Conservation (phyloP, 2,329 filamentous ascomycete genomes). For the Pseudogymnoascus sp. region DNA sequence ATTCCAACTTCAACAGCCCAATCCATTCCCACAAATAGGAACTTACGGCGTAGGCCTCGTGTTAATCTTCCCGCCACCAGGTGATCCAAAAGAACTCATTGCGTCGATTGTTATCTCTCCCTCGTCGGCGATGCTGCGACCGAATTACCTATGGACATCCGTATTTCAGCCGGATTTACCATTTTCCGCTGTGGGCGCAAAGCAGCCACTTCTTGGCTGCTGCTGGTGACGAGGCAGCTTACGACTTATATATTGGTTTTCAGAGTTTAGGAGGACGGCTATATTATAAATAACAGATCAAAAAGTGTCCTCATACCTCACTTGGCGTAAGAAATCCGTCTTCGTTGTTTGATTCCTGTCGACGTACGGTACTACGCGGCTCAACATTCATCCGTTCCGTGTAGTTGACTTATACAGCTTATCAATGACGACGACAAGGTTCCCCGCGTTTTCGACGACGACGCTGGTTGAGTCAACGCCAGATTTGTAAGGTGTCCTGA, state of each 20-base stretch:
- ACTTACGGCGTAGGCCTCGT: slow-evolving; percentile 65
- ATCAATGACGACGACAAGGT: slow-evolving; percentile 8
- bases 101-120: slow-evolving; percentile 12
- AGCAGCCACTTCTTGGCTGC: background rate
- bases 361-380: background rate
- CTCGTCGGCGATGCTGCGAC: background rate
- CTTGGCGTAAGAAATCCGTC: background rate
- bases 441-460: background rate
- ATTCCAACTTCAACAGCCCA: background rate
- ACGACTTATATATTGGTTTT: too few species aligned
- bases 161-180: background rate
- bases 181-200: background rate
- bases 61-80: slow-evolving; percentile 57
- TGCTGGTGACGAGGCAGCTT: background rate
- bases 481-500: background rate
- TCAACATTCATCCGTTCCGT: background rate
- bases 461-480: background rate
- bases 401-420: background rate
- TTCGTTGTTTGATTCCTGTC: background rate
- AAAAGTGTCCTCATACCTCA: background rate
- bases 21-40: background rate
- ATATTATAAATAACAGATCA: background rate
- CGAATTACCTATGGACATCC: background rate
- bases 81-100: slow-evolving; percentile 63
- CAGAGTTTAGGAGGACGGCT: too few species aligned